These are phyloP conservation scores for Malus hybrid DNA, from an alignment of 331 rosid genomes.

Conservation along the genomic window DNA sequence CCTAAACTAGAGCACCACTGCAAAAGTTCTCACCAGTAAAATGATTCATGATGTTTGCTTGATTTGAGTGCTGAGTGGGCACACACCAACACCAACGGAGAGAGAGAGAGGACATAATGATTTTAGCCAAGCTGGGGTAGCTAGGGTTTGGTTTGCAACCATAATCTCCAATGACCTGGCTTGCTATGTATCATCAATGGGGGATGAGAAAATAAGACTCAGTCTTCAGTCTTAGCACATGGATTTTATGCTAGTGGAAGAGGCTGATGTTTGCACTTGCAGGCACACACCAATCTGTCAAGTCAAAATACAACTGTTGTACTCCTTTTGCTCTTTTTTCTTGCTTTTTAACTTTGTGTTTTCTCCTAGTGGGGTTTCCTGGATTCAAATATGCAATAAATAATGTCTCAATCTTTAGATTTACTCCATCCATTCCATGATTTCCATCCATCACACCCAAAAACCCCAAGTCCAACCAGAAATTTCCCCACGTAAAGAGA, in stretches of 20 bases:
- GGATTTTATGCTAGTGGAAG: conserved; percentile 49
- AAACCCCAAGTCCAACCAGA: conserved; percentile 37
- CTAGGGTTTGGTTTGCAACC: conserved; percentile 48
- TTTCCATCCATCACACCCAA: conserved; percentile 9
- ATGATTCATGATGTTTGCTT: conserved; percentile 25
- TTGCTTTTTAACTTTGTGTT: conserved; percentile 30
- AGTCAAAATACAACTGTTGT: not conserved
- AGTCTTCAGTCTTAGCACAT: conserved; percentile 39
- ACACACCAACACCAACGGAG: conserved; percentile 23
- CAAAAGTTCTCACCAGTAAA: conserved; percentile 16
- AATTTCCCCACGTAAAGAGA: conserved; percentile 37
- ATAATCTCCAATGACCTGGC: conserved; percentile 43
- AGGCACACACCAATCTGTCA: conserved; percentile 25
- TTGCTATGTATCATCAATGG: conserved; percentile 20
- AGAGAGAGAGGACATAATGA: conserved; percentile 28
- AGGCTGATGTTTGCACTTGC: conserved; percentile 52
- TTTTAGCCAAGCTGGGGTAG: conserved; percentile 31
- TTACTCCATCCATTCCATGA: conserved; percentile 19
- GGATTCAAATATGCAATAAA: conserved; percentile 48
- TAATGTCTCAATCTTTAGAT: conserved; percentile 46
- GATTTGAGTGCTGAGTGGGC: conserved; percentile 29
- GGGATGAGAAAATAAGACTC: conserved; percentile 22
- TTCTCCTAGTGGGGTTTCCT: conserved; percentile 31
- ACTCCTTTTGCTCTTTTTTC: conserved; percentile 20
- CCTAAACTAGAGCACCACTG: conserved; percentile 37